A percentile compares a stretch with the other conserved stretches of the same genome.
phyloP scores from a whole-genome alignment of 139 green algal species.

The Chlorella vulgaris region DNA sequence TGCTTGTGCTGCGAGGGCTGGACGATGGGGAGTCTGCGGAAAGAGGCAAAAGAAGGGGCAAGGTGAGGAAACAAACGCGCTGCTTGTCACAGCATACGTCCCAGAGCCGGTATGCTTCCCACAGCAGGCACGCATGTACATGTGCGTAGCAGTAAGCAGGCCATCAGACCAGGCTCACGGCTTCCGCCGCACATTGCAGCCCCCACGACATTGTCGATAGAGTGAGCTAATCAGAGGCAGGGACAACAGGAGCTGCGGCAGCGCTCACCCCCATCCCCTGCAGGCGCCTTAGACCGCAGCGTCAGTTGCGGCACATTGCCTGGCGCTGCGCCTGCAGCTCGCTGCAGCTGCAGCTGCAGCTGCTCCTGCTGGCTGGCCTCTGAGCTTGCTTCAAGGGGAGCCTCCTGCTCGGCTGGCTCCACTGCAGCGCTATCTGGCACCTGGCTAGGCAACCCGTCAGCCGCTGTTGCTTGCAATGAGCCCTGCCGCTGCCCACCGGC shows the following conservation, averaged over 20 bases:
- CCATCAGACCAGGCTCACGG: too few species aligned
- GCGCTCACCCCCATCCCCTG: neutral
- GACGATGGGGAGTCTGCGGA: conserved; percentile 2
- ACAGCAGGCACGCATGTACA: too few species aligned
- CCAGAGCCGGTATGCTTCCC: too few species aligned
- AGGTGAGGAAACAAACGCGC: neutral
- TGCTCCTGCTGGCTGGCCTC: neutral
- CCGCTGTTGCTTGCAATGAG: too few species aligned
- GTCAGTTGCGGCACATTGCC: neutral
- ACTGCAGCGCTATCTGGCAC: too few species aligned
- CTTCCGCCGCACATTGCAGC: too few species aligned
- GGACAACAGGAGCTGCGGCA: neutral
- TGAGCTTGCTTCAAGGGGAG: neutral
- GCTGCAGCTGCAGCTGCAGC: neutral
- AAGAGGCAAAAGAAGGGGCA: neutral
- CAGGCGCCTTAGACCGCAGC: neutral
- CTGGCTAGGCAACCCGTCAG: too few species aligned
- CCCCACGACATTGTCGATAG: too few species aligned
- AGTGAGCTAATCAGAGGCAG: neutral
- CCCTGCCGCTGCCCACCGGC: too few species aligned
- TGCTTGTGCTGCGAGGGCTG: conserved; percentile 30
- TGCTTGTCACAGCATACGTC: too few species aligned
- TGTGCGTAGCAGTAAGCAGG: too few species aligned
- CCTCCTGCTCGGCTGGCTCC: too few species aligned
- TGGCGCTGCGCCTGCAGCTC: neutral